These are phyloP conservation scores for Candida sanyaensis DNA, from an alignment of 1,139 yeast genomes.

Conservation along the genomic window DNA sequence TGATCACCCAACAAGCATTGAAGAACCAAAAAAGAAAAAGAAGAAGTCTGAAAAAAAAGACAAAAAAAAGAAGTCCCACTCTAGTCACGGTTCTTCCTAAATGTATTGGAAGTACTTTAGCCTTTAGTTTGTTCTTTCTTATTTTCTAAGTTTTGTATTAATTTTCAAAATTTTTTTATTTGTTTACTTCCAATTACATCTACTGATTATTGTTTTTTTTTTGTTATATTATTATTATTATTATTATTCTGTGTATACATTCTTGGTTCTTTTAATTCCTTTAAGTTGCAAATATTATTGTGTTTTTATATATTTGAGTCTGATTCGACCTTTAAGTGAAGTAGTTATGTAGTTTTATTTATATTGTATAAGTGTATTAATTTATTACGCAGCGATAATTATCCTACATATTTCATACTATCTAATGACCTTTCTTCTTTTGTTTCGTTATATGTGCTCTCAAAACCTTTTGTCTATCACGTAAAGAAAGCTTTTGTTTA, in stretches of 20 bases:
- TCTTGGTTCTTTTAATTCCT: neutral
- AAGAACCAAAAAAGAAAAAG: slow-evolving; percentile 12
- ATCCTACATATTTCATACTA: slow-evolving; percentile 1
- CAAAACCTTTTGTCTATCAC: slow-evolving; percentile 86
- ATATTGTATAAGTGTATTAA: slow-evolving; percentile 1
- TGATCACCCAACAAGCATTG: slow-evolving; percentile 2
- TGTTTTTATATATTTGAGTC: neutral
- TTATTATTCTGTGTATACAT: neutral
- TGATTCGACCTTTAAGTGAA: neutral
- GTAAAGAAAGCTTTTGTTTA: slow-evolving; percentile 82
- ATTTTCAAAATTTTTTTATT: slow-evolving; percentile 1
- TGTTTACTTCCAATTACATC: neutral
- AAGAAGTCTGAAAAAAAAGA: slow-evolving; percentile 20
- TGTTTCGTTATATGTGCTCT: slow-evolving; percentile 86
- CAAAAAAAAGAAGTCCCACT: slow-evolving; percentile 20
- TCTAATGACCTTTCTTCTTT: slow-evolving; percentile 74
- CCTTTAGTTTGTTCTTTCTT: neutral
- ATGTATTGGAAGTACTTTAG: neutral
- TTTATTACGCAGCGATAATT: neutral
- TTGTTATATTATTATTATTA: neutral
- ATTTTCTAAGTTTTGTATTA: slow-evolving; percentile 5
- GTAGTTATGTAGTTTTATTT: too few relatives aligned
- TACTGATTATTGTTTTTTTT: too few relatives aligned
- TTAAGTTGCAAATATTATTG: neutral
- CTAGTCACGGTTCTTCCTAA: slow-evolving; percentile 4